Base-by-base conservation (phyloP, 78 protist species). In the Bigelowiella natans region DNA sequence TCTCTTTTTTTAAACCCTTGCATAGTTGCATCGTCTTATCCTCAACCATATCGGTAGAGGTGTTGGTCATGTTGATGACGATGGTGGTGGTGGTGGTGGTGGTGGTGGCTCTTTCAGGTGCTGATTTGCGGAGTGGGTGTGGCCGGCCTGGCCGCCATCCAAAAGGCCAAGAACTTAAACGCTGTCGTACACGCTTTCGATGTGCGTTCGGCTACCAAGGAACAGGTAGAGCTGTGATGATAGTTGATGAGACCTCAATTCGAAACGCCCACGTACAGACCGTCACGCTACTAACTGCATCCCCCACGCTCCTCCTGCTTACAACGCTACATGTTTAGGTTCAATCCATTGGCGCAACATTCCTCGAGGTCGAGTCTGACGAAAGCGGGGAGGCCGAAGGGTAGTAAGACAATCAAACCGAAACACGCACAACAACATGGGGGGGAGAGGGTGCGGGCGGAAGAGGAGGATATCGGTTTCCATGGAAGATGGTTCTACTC, bases 181-280 rank as follows among this genome's bases (percentile, higher is more conserved):
- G 99, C 99, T 30, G 90, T 98, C 29, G 99, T 98, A 0, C 92
- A 96, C 34, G 95, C 95, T 0, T 98, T 98, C 92, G 99, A 98
- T 89, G 95, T 96, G 37, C 97, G 99, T 37, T 90, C 96, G 0
- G 97, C 96, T 1, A 98, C 95, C 0, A 92, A 90, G 86, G 99
- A 98, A 38, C 99, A 98, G 93, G 96, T 51, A 51, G n/a, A n/a
- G n/a, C n/a, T n/a, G 82, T 11, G 11, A 18, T 88, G 94, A 1
- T 36, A 88, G 1, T 38, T 91, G 30, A 89, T 88, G 51, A 0
- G 1, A 1, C 90, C 83, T 31, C 88, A 91, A 83, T 1, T 91
- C 0, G 89, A 88, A 83, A 90, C 94, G 30, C 31, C 90, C 85
- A 93, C 93, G 2, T 92, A 73, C 63, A 89, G 90, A n/a, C 82